Conservation (phyloP, 2,329 filamentous ascomycete species). For the Colletotrichum cordylinicola region DNA sequence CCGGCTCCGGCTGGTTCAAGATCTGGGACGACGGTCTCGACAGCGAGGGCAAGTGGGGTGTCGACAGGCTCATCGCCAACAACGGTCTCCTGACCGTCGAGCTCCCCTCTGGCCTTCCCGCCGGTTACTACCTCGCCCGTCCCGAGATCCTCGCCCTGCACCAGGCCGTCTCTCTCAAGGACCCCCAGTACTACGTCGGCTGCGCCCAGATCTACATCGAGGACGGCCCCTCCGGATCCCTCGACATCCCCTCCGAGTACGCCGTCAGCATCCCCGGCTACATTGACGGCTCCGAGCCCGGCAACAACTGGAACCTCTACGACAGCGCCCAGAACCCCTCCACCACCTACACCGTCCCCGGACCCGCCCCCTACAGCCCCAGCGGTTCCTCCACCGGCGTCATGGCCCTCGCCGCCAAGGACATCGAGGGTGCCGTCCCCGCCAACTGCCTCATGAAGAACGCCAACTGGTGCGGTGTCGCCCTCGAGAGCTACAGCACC, state of each 20-base stretch:
- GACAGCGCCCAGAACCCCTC: constrained; percentile 42
- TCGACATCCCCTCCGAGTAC: constrained; percentile 51
- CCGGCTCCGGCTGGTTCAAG: constrained; percentile 79
- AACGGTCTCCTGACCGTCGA: constrained; percentile 67
- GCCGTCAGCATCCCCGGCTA: constrained; percentile 72
- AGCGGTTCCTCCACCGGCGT: constrained; percentile 11
- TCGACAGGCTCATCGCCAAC: constrained; percentile 69
- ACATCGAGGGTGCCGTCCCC: constrained; percentile 56
- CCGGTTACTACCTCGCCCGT: constrained; percentile 74
- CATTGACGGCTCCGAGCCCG: constrained; percentile 57
- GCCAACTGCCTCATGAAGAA: constrained; percentile 66
- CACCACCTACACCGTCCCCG: constrained; percentile 63
- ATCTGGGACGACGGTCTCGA: constrained; percentile 75
- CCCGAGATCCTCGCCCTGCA: constrained; percentile 75
- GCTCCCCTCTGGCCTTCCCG: constrained; percentile 65
- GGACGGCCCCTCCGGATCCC: constrained; percentile 46
- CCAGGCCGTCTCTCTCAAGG: constrained; percentile 51
- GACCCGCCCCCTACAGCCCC: constrained; percentile 59
- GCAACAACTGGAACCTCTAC: constrained; percentile 72
- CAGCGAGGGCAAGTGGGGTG: constrained; percentile 68
- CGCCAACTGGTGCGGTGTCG: constrained; percentile 74
- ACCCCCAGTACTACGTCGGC: constrained; percentile 77
- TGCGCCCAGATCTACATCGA: constrained; percentile 75
- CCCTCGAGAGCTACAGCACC: constrained; percentile 61
- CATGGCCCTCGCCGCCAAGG: constrained; percentile 4